phyloP scores from a whole-genome alignment of 331 rosid species.

The Malus hybrid region DNA sequence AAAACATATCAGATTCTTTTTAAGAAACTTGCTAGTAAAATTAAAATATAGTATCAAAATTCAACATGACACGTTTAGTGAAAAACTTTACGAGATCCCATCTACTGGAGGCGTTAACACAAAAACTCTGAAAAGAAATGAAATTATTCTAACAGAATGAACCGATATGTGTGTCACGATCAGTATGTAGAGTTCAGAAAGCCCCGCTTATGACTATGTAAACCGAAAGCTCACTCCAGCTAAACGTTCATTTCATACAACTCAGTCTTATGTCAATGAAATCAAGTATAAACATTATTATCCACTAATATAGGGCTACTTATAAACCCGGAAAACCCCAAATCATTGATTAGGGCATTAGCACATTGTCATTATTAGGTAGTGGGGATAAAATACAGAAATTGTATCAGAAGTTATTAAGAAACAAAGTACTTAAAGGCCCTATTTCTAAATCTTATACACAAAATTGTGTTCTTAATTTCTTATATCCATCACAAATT shows the following conservation, averaged over 20 bases:
- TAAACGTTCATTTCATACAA: background rate
- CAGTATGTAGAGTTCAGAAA: background rate
- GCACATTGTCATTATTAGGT: background rate
- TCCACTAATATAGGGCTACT: background rate
- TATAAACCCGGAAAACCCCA: background rate
- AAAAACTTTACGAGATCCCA: background rate
- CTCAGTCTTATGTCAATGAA: background rate
- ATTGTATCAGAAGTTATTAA: background rate
- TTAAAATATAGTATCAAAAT: background rate
- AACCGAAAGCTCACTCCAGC: background rate
- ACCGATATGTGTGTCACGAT: background rate
- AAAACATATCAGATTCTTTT: background rate
- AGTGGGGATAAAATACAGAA: background rate
- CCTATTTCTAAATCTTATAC: background rate
- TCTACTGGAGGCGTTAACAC: background rate
- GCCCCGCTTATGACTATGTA: background rate
- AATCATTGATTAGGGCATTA: background rate
- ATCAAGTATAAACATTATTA: background rate
- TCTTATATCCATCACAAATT: too few species aligned
- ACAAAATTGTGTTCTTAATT: background rate
- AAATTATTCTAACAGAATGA: background rate
- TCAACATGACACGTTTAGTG: background rate
- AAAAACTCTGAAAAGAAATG: conserved; percentile 1
- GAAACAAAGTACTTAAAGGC: background rate
- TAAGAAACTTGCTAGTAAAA: background rate